These are phyloP conservation scores for Plenodomus tracheiphilus DNA, from an alignment of 2,329 filamentous ascomycete genomes.

Conservation along the genomic window DNA sequence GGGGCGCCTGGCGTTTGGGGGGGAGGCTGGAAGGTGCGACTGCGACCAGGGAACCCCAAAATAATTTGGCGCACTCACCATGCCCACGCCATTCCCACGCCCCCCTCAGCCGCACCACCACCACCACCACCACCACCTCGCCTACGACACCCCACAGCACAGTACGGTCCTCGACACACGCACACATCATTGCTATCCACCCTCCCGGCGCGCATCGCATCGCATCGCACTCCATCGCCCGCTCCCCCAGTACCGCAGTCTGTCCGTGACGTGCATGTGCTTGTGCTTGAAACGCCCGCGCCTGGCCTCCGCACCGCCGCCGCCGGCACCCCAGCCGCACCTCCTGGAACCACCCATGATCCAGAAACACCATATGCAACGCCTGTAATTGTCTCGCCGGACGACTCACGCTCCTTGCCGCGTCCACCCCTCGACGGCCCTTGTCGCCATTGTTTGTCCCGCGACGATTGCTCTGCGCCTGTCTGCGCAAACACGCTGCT, in stretches of 20 bases:
- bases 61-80: too few relatives aligned
- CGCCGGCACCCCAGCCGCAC: conserved; percentile 17
- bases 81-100: too few relatives aligned
- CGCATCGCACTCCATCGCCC: neutral
- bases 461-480: conserved; percentile 21
- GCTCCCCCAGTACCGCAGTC: neutral
- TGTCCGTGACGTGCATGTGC: neutral
- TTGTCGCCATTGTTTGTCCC: conserved; percentile 30
- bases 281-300: conserved; percentile 20
- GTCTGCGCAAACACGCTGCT: neutral
- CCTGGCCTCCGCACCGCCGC: conserved; percentile 18
- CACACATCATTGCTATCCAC: neutral
- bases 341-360: conserved; percentile 11
- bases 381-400: conserved; percentile 10
- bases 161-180: neutral
- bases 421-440: conserved; percentile 1
- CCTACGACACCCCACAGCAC: neutral
- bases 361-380: conserved; percentile 18
- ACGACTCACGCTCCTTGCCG: conserved; percentile 15
- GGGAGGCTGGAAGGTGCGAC: neutral
- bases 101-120: neutral
- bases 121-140: neutral
- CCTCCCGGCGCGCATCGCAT: too few relatives aligned
- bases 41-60: conserved; percentile 1
- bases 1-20: too few relatives aligned